Percentiles rank a stretch among this genome's conserved stretches.
phyloP scores from a whole-genome alignment of 352 stramenopile species.

The Phytophthora uliginosa region DNA sequence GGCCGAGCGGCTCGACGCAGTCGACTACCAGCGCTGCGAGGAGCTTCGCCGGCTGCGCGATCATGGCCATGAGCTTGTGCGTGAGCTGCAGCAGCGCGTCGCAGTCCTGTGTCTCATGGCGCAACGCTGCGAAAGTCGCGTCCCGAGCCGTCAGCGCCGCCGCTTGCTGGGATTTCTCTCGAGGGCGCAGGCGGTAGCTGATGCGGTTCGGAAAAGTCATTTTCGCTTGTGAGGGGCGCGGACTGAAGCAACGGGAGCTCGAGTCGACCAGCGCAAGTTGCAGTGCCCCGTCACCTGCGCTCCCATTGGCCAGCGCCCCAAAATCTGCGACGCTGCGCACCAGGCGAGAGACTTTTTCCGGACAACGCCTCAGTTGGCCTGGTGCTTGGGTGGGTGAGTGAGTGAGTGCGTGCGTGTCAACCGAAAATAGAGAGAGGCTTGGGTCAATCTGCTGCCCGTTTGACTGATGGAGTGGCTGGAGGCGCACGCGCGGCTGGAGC shows the following conservation, averaged over 20 bases:
- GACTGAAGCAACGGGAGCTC: slow-evolving; percentile 13
- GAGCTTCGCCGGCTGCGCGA: slow-evolving; percentile 58
- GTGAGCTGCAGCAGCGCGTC: slow-evolving; percentile 49
- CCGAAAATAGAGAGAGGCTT: slow-evolving; percentile 7
- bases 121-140: slow-evolving; percentile 15
- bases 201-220: slow-evolving; percentile 69
- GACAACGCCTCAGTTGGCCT: slow-evolving; percentile 2
- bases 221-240: slow-evolving; percentile 40
- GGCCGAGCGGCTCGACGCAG: slow-evolving; percentile 18
- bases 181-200: slow-evolving; percentile 39
- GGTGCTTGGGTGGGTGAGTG: background rate
- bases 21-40: slow-evolving; percentile 54
- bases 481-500: slow-evolving; percentile 56
- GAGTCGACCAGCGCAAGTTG: slow-evolving; percentile 13
- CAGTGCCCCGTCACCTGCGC: slow-evolving; percentile 9
- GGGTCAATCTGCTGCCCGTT: background rate
- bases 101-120: slow-evolving; percentile 17
- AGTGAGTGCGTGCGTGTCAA: background rate
- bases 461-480: slow-evolving; percentile 59
- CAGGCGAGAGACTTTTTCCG: slow-evolving; percentile 28
- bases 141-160: slow-evolving; percentile 25
- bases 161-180: slow-evolving; percentile 41
- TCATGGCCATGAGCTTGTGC: slow-evolving; percentile 56
- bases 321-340: slow-evolving; percentile 51
- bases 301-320: slow-evolving; percentile 23